Base-by-base conservation (phyloP, 1,284 basidiomycete genomes). In the Melampsora abietis-canadensis region DNA sequence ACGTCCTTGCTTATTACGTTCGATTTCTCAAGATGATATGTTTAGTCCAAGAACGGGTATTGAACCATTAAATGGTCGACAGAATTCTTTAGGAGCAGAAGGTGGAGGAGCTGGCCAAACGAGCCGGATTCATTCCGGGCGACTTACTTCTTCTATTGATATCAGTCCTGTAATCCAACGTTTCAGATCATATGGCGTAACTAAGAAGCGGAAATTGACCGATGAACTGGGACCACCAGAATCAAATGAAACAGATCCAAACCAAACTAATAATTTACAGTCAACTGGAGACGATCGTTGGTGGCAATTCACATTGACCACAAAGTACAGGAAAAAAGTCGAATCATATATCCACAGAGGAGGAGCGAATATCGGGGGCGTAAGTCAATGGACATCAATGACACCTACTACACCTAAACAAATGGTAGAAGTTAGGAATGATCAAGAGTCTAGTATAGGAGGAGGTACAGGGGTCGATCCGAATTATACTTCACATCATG, bases 281-380 rank as follows among this genome's bases (percentile, higher is more conserved):
- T 57, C 34, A 0, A 40, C 70, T 10, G 51, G 62, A 10, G 78
- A 77, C 46, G 76, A 76, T 14, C 68, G 78, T 0, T 79, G 79
- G 79, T 79, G 79, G 79, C 78, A 78, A 5, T 79, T 79, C 66
- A 79, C 79, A 1, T 69, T 79, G 4, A 77, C 79, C 6, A 74
- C 67, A 6, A 78, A 78, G 68, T 79, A 79, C 68, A 70, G 78
- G 51, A 76, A 78, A 51, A 76, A 76, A 30, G 77, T 79, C 3
- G 77, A 79, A 61, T 78, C 77, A 4, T 78, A 78, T 68, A 73
- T 78, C 19, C 47, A 30, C 31, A 54, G 72, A 31, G 48, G 61
- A 31, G 69, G 62, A 5, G 47, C 44, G 21, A 54, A 51, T 30
- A 66, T 73, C 19, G 70, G 63, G 30, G 68, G 68, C 2, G 68